A percentile compares a stretch with the other conserved stretches of the same genome.
phyloP scores from a whole-genome alignment of 1,139 yeast species.

The Ogataea hybrid region DNA sequence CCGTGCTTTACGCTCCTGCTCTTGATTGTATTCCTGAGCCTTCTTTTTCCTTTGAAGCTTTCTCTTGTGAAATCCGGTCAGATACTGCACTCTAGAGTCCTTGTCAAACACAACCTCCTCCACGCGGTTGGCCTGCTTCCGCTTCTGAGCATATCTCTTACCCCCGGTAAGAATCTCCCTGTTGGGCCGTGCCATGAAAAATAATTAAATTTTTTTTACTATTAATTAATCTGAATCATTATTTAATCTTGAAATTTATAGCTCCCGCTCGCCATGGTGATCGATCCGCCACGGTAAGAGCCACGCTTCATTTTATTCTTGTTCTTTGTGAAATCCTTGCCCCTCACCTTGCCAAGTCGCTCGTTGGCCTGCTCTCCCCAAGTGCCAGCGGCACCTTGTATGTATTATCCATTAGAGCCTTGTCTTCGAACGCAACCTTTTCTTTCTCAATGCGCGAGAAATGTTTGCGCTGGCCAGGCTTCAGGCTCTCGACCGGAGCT shows the following conservation, averaged over 20 bases:
- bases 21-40: conserved; percentile 72
- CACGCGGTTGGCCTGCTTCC: conserved; percentile 64
- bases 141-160: conserved; percentile 66
- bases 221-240: conserved; percentile 1
- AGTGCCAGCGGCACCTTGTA: conserved; percentile 98
- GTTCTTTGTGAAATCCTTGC: conserved; percentile 95
- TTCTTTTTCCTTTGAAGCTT: conserved; percentile 84
- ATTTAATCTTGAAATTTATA: conserved; percentile 78
- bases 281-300: conserved; percentile 92
- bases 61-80: conserved; percentile 95
- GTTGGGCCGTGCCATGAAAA: conserved; percentile 40
- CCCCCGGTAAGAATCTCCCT: conserved; percentile 90
- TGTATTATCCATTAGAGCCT: conserved; percentile 75
- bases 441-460: conserved; percentile 90
- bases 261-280: conserved; percentile 85
- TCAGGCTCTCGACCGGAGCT: conserved; percentile 45
- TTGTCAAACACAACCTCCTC: conserved; percentile 82
- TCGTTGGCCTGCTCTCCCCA: conserved; percentile 98
- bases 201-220: conserved; percentile 1
- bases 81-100: conserved; percentile 69
- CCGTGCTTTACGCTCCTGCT: conserved; percentile 68
- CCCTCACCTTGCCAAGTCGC: conserved; percentile 79
- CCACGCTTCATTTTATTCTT: conserved; percentile 99
- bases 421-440: conserved; percentile 67
- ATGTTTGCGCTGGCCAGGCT: conserved; percentile 77